phyloP scores from a whole-genome alignment of 176 grass and related monocot genomes.

The Hsuehochloa calcarea region DNA sequence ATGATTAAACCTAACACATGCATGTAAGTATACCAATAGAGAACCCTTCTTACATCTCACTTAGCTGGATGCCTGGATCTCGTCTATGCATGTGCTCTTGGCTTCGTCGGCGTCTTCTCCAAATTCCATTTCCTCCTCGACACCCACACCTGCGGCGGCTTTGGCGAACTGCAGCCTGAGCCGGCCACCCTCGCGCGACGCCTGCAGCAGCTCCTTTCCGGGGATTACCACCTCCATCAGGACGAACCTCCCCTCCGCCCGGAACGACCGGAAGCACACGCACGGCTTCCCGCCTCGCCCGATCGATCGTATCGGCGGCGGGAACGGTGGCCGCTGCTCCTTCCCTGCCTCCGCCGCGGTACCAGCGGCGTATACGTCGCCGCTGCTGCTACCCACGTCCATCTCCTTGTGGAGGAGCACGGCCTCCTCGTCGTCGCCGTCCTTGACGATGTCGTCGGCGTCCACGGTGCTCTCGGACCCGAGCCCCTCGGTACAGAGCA shows the following conservation, averaged over 20 bases:
- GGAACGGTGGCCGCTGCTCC: slow-evolving; percentile 41
- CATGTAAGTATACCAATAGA: background rate
- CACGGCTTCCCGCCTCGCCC: slow-evolving; percentile 53
- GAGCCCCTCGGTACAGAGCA: slow-evolving; percentile 81
- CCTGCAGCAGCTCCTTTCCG: slow-evolving; percentile 53
- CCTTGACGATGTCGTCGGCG: slow-evolving; percentile 59
- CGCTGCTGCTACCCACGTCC: background rate
- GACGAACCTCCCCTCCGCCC: slow-evolving; percentile 65
- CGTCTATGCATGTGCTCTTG: slow-evolving; percentile 1
- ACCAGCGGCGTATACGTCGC: background rate
- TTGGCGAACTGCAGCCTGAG: slow-evolving; percentile 44
- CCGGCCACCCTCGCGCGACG: slow-evolving; percentile 46
- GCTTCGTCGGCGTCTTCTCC: background rate
- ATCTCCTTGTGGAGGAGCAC: background rate
- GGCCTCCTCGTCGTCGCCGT: slow-evolving; percentile 31
- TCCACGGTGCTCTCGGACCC: slow-evolving; percentile 80
- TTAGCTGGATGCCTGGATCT: background rate
- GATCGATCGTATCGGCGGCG: slow-evolving; percentile 71
- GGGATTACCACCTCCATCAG: slow-evolving; percentile 66
- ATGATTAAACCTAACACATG: too few species aligned
- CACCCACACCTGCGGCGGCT: background rate
- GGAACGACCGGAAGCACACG: slow-evolving; percentile 60
- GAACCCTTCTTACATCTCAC: background rate
- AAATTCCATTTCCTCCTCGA: background rate
- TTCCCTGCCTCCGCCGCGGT: background rate